phyloP scores from a whole-genome alignment of 371 early-diverging fungal species.

The Rhizomucor pusillus region DNA sequence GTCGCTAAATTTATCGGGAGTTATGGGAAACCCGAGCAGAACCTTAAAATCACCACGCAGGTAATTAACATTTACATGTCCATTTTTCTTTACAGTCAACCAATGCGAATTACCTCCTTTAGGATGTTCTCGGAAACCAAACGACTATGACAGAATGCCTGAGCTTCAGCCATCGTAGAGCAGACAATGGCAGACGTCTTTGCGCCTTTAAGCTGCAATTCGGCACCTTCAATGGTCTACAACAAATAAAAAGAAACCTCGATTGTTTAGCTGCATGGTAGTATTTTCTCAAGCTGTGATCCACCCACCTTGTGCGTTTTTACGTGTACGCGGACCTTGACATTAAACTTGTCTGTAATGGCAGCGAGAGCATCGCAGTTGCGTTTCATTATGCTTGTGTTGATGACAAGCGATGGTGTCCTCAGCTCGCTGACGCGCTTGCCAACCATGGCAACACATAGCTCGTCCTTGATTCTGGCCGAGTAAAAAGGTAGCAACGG shows the following conservation, averaged over 20 bases:
- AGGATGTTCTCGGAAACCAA: conserved; percentile 22
- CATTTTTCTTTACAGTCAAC: background rate
- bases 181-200: conserved; percentile 41
- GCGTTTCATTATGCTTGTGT: conserved; percentile 24
- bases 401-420: conserved; percentile 39
- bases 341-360: conserved; percentile 16
- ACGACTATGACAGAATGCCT: conserved; percentile 26
- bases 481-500: conserved; percentile 6
- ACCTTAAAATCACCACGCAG: conserved; percentile 13
- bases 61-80: background rate
- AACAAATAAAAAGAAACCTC: background rate
- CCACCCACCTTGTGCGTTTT: conserved; percentile 47
- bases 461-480: background rate
- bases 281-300: background rate
- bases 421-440: conserved; percentile 32
- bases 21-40: conserved; percentile 39
- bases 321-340: conserved; percentile 39
- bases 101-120: conserved; percentile 21
- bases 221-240: conserved; percentile 40
- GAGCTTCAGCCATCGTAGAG: conserved; percentile 44
- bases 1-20: conserved; percentile 36
- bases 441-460: conserved; percentile 18
- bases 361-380: conserved; percentile 28
- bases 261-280: background rate
- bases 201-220: conserved; percentile 31